Evolutionary conservation across 345 rosid species (phyloP).

Genomic region (Eucalyptus cladocalyx): DNA sequence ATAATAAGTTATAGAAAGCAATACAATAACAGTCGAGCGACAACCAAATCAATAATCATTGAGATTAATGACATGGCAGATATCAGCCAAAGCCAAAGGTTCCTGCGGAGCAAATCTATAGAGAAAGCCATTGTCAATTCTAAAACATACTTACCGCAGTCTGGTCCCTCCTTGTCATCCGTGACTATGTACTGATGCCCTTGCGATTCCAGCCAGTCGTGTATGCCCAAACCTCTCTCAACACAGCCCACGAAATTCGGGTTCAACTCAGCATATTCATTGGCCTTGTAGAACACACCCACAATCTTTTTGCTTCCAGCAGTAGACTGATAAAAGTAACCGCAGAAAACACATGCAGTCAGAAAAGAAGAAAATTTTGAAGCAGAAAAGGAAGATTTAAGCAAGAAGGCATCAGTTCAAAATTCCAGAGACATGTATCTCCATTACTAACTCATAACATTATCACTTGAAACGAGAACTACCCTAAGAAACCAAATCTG

Average conservation of each 20-base stretch:
- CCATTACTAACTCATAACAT: neutral
- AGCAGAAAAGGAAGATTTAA: neutral
- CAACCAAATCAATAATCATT: neutral
- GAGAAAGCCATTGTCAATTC: neutral
- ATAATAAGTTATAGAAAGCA: neutral
- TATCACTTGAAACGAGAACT: neutral
- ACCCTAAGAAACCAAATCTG: neutral
- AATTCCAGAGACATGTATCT: neutral
- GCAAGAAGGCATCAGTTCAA: neutral
- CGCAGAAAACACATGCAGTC: neutral
- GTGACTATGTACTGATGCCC: slow-evolving; percentile 90
- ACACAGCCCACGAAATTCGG: slow-evolving; percentile 78
- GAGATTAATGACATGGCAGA: neutral
- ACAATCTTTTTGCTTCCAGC: slow-evolving; percentile 82
- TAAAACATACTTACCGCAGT: slow-evolving; percentile 34
- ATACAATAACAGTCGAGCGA: neutral
- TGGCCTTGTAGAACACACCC: slow-evolving; percentile 96
- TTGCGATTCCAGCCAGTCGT: slow-evolving; percentile 71
- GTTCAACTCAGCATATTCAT: slow-evolving; percentile 60
- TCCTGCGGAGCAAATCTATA: neutral
- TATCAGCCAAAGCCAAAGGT: neutral
- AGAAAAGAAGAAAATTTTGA: neutral
- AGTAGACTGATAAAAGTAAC: slow-evolving; percentile 37
- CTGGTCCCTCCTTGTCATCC: slow-evolving; percentile 85
- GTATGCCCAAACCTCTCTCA: slow-evolving; percentile 73